Evolutionary conservation across 2,329 filamentous ascomycete genomes (phyloP).

Genomic region (Dothiorella sarmentorum): DNA sequence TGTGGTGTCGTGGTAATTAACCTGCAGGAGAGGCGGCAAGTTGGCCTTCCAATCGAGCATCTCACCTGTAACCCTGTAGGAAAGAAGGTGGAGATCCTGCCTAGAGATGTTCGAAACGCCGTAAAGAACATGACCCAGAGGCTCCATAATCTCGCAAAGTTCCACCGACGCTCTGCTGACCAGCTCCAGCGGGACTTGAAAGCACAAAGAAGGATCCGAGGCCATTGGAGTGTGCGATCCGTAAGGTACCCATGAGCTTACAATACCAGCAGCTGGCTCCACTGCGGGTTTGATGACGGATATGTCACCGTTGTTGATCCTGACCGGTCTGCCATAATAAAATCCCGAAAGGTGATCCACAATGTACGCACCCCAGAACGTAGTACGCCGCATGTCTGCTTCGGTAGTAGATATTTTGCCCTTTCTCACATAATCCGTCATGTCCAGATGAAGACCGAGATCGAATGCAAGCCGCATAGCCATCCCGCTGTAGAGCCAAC

Average conservation of each 20-base stretch:
- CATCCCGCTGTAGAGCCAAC: slow-evolving; percentile 52
- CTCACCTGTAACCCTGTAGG: slow-evolving; percentile 29
- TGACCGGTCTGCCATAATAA: slow-evolving; percentile 43
- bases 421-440: slow-evolving; percentile 38
- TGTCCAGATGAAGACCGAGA: slow-evolving; percentile 42
- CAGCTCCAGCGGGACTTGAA: slow-evolving; percentile 11
- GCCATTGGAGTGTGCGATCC: slow-evolving; percentile 12
- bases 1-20: slow-evolving; percentile 34
- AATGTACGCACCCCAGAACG: slow-evolving; percentile 45
- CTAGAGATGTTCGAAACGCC: slow-evolving; percentile 26
- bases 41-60: slow-evolving; percentile 43
- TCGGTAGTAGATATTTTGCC: slow-evolving; percentile 40
- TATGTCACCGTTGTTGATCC: slow-evolving; percentile 38
- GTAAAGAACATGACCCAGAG: slow-evolving; percentile 41
- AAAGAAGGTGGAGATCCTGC: slow-evolving; percentile 38
- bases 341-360: slow-evolving; percentile 44
- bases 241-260: slow-evolving; percentile 19
- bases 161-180: slow-evolving; percentile 29
- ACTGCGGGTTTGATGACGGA: slow-evolving; percentile 39
- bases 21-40: slow-evolving; percentile 36
- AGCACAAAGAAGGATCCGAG: slow-evolving; percentile 5
- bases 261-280: background rate
- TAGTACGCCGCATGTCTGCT: slow-evolving; percentile 38
- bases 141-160: slow-evolving; percentile 44
- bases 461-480: slow-evolving; percentile 17